These are phyloP conservation scores for Zymoseptoria pseudotritici DNA, from an alignment of 2,329 filamentous ascomycete genomes.

Conservation along the genomic window DNA sequence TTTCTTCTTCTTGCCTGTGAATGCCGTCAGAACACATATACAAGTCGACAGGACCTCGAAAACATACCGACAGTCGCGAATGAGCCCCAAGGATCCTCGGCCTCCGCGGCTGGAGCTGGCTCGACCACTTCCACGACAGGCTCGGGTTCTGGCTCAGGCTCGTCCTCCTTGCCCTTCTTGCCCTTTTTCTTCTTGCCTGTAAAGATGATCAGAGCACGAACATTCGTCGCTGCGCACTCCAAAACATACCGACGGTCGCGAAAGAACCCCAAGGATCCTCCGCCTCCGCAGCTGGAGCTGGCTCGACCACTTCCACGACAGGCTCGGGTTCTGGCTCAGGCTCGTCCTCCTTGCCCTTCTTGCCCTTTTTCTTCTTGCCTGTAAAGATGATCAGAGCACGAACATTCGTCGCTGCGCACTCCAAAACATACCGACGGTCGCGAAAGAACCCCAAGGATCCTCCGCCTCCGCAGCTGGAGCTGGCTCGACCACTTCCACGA, in stretches of 20 bases:
- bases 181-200: constrained; percentile 30
- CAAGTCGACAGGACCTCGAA: background rate
- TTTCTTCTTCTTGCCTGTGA: constrained; percentile 29
- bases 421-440: background rate
- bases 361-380: constrained; percentile 32
- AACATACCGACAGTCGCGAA: constrained; percentile 10
- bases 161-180: constrained; percentile 30
- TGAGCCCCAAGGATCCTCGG: constrained; percentile 26
- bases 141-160: constrained; percentile 25
- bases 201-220: no score
- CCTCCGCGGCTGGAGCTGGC: constrained; percentile 3
- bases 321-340: constrained; percentile 12
- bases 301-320: constrained; percentile 1
- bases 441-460: constrained; percentile 26
- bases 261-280: constrained; percentile 28
- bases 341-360: constrained; percentile 23
- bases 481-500: constrained; percentile 3
- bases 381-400: no score
- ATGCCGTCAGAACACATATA: background rate
- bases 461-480: constrained; percentile 13
- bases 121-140: constrained; percentile 10
- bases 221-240: no score
- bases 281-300: constrained; percentile 6
- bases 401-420: no score
- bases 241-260: constrained; percentile 2